phyloP scores from a whole-genome alignment of 2,329 filamentous ascomycete species.

The Nemania sp. region DNA sequence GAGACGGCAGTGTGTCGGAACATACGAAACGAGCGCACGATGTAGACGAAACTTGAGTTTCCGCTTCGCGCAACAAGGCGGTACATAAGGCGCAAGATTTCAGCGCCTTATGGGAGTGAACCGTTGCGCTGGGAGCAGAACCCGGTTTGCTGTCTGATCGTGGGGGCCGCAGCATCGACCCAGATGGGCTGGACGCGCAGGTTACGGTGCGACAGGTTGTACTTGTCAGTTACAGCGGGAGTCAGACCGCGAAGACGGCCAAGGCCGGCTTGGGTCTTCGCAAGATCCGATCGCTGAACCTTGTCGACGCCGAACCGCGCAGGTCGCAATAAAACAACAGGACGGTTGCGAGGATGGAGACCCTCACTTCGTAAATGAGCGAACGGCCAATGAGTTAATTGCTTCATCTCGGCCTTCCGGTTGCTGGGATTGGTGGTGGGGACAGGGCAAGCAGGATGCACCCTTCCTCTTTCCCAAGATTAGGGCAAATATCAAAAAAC shows the following conservation, averaged over 20 bases:
- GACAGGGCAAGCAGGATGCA: background rate
- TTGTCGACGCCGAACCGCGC: slow-evolving; percentile 34
- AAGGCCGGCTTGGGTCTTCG: slow-evolving; percentile 51
- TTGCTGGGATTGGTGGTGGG: slow-evolving; percentile 14
- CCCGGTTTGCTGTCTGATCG: slow-evolving; percentile 34
- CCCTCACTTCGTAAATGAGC: slow-evolving; percentile 27
- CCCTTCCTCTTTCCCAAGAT: slow-evolving; percentile 16
- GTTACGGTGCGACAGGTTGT: slow-evolving; percentile 30
- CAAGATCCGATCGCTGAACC: slow-evolving; percentile 25
- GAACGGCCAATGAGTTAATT: slow-evolving; percentile 29
- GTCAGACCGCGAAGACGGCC: slow-evolving; percentile 29
- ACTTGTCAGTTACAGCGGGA: slow-evolving; percentile 4
- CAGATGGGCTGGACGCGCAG: slow-evolving; percentile 45
- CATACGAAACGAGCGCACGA: slow-evolving; percentile 42
- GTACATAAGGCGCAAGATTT: slow-evolving; percentile 1
- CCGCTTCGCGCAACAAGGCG: slow-evolving; percentile 2
- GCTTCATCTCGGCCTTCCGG: slow-evolving; percentile 24
- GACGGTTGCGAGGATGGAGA: slow-evolving; percentile 1
- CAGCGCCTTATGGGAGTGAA: background rate
- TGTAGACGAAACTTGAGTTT: slow-evolving; percentile 16
- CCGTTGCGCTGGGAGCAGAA: slow-evolving; percentile 12
- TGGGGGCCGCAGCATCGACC: slow-evolving; percentile 61
- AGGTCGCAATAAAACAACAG: slow-evolving; percentile 43
- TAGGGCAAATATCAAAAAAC: slow-evolving; percentile 23
- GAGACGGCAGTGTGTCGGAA: slow-evolving; percentile 33